Percentiles rank a stretch among this genome's conserved stretches.
Conservation (phyloP, 2,329 filamentous ascomycete species). For the Aspergillus candidus region DNA sequence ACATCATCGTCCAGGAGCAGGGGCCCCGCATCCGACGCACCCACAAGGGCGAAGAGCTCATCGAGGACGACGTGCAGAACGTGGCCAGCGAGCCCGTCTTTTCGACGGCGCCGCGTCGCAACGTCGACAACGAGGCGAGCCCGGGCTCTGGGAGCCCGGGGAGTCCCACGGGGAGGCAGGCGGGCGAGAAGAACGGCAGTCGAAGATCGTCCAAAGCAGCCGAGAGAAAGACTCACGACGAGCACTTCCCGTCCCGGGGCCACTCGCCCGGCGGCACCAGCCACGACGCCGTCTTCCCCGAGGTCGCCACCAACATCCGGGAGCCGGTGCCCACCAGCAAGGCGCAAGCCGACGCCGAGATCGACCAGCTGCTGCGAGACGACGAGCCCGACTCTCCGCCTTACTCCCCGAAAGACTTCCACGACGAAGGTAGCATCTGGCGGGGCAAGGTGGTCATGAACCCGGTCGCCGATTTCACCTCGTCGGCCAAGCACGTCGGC, state of each 20-base stretch:
- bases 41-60: slow-evolving; percentile 89
- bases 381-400: slow-evolving; percentile 75
- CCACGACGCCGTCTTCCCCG: slow-evolving; percentile 41
- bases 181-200: slow-evolving; percentile 14
- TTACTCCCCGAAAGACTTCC: slow-evolving; percentile 73
- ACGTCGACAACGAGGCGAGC: slow-evolving; percentile 29
- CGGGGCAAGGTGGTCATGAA: slow-evolving; percentile 70
- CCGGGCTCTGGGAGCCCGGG: slow-evolving; percentile 22
- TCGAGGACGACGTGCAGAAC: slow-evolving; percentile 63
- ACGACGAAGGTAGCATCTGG: slow-evolving; percentile 70
- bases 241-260: slow-evolving; percentile 77
- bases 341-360: slow-evolving; percentile 68
- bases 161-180: slow-evolving; percentile 21
- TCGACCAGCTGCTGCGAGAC: slow-evolving; percentile 80
- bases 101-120: slow-evolving; percentile 42
- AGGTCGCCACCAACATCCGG: slow-evolving; percentile 32
- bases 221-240: slow-evolving; percentile 58
- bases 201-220: slow-evolving; percentile 19
- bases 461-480: slow-evolving; percentile 66
- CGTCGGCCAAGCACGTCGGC: slow-evolving; percentile 74
- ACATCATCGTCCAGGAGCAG: slow-evolving; percentile 70
- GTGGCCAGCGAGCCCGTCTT: slow-evolving; percentile 44
- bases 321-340: slow-evolving; percentile 42
- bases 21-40: slow-evolving; percentile 78
- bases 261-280: slow-evolving; percentile 60